Percentiles rank a stretch among this genome's conserved stretches.
These are phyloP conservation scores for Knufia fluminis DNA, from an alignment of 2,329 filamentous ascomycete species.

Conservation along the genomic window DNA sequence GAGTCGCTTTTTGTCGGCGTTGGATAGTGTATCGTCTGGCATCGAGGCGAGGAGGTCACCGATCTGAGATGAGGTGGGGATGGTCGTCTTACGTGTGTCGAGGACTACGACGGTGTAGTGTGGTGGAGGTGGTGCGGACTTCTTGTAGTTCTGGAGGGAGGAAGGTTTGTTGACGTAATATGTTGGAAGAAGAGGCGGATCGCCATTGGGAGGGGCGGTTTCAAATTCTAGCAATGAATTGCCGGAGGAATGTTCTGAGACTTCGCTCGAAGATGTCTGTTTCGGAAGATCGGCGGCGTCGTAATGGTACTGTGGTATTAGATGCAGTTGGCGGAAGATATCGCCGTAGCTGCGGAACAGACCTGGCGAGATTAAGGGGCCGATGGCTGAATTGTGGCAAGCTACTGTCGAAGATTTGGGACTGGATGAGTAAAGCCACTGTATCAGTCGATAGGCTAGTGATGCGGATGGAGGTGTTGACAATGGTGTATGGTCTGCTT, in stretches of 20 bases:
- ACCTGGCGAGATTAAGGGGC: conserved; percentile 54
- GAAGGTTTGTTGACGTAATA: conserved; percentile 76
- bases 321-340: conserved; percentile 66
- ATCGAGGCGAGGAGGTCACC: conserved; percentile 61
- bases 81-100: conserved; percentile 58
- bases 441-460: conserved; percentile 48
- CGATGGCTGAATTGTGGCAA: conserved; percentile 26
- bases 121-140: conserved; percentile 65
- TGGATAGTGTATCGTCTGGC: conserved; percentile 56
- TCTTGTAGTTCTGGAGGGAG: conserved; percentile 55
- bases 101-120: conserved; percentile 81
- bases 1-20: conserved; percentile 41
- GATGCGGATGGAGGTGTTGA: conserved; percentile 5
- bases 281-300: conserved; percentile 24
- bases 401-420: conserved; percentile 11
- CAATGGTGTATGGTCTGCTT: conserved; percentile 3
- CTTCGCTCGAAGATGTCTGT: background rate
- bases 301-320: conserved; percentile 65
- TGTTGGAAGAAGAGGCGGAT: conserved; percentile 58
- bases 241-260: conserved; percentile 15
- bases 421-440: conserved; percentile 31
- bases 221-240: conserved; percentile 9
- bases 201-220: conserved; percentile 19
- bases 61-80: conserved; percentile 68
- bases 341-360: conserved; percentile 57